Evolutionary conservation across 1,284 basidiomycete genomes (phyloP), one percentile per base, ranked within the genome.

Genomic region (Ganoderma lingzhi): DNA sequence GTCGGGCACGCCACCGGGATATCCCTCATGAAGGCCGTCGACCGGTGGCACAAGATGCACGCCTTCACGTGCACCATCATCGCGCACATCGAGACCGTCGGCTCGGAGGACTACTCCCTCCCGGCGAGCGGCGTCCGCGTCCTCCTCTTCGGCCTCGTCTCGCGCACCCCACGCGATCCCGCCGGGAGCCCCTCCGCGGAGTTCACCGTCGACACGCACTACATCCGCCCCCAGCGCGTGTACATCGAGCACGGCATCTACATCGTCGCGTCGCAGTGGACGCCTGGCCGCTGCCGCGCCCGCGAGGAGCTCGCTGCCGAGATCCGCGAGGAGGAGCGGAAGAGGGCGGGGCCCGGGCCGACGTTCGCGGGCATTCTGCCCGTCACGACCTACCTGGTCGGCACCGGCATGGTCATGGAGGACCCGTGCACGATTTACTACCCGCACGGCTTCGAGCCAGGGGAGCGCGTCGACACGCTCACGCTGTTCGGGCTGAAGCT

Each of bases 181-280:
- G 15, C 0, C 14, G 55, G 32, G 28, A 58, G 55, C 32, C 55
- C 55, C 55, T 58, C 32, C 15, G 55, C 55, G 6, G 55, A 58
- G 55, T 58, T 58, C 55, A 15, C 15, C 12, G 17, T 58, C 55
- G 55, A 37, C 55, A 37, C 32, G 32, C 55, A 58, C 55, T 58
- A 58, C 55, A 58, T 58, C 55, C 6, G 30, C 8, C 30, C 5
- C 8, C 55, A 37, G 55, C 55, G 55, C 55, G 17, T 3, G 4
- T 58, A 58, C 32, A 37, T 58, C 15, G 32, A 15, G 55, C 55
- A 58, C 55, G 55, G 55, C 55, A 58, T 58, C 55, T 58, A 58
- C 55, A 58, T 58, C 55, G 55, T 58, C 32, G 55, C 55, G 32
- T 58, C 55, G 6, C 55, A 58, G 55, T 58, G 55, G 55, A n/a